Evolutionary conservation across 495 filamentous ascomycete species (phyloP), one percentile per base, ranked within the genome.

Genomic region (Penicillium coprophilum): DNA sequence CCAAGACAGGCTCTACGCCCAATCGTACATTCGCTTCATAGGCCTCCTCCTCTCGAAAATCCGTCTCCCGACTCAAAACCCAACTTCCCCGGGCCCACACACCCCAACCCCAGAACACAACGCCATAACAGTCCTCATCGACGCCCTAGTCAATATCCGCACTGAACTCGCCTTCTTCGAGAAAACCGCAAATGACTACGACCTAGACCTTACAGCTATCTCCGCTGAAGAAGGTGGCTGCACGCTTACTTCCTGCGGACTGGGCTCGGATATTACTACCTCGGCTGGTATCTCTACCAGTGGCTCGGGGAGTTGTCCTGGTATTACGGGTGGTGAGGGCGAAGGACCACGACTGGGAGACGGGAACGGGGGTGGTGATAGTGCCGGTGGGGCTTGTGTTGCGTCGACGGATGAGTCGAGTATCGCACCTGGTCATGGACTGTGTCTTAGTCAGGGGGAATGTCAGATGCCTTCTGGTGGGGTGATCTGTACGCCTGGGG

Each of bases 1-100:
- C 21, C 87, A 91, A 71, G 89, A 92, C 73, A 74, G 85, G 9
- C 78, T 91, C 50, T 91, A 91, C 71, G 83, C 86, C 20, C 87
- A 89, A 57, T 82, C 83, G 47, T 89, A 88, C 66, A 76, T 90
- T 66, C 76, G 84, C 36, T 89, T 88, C 63, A 83, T 86, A 31
- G 87, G 86, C 17, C 71, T 74, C n/a, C 64, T 91, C 17, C 81
- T 92, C 31, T 71, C 82, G 2, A 85, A 85, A 47, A 74, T 88
- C 48, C 76, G 80, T 15, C 73, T 90, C 0, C 84, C 87, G 0
- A 55, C 65, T 11, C 58, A 71, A 17, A 76, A 79, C 62, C 30
- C 56, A 28, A 51, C 50, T 38, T 34, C 44, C 34, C 30, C 36
- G 15, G 48, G 62, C 57, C 55, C 59, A 62, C 56, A 34, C 51